Percentiles rank a stretch among this genome's conserved stretches.
Evolutionary conservation across 2,329 filamentous ascomycete species (phyloP).

Genomic region (Alternaria hordeiaustralica): DNA sequence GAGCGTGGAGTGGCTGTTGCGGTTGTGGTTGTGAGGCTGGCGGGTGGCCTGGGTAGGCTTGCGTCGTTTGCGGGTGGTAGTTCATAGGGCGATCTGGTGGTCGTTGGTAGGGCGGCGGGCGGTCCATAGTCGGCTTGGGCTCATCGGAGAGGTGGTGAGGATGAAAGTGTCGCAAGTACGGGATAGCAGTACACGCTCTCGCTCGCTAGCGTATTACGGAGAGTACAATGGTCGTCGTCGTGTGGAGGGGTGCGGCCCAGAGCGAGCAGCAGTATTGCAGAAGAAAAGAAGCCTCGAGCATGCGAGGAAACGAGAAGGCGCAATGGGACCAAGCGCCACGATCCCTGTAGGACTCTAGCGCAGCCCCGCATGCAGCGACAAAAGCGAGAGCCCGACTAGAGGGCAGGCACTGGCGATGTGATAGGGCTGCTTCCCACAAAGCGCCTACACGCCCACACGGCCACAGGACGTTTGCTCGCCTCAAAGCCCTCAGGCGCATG

Average conservation of each 20-base stretch:
- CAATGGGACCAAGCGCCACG: constrained; percentile 15
- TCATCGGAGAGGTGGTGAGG: constrained; percentile 16
- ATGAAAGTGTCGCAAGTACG: not conserved
- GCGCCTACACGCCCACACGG: not conserved
- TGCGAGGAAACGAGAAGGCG: constrained; percentile 26
- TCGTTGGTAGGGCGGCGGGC: constrained; percentile 48
- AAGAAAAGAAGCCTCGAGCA: constrained; percentile 11
- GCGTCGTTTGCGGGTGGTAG: constrained; percentile 50
- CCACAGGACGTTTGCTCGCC: not conserved
- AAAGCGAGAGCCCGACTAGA: constrained; percentile 1
- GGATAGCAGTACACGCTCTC: not conserved
- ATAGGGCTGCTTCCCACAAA: constrained; percentile 5
- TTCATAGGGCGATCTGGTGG: constrained; percentile 53
- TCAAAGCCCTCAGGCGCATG: not conserved
- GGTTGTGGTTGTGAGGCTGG: constrained; percentile 34
- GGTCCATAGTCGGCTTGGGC: constrained; percentile 42
- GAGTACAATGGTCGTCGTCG: not conserved
- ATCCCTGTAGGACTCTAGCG: constrained; percentile 10
- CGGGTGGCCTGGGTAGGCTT: constrained; percentile 44
- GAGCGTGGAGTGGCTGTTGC: constrained; percentile 51
- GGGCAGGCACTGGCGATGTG: not conserved
- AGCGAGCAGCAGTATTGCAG: not conserved
- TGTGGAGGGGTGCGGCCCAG: not conserved
- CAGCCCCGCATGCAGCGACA: constrained; percentile 18
- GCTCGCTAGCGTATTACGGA: not conserved